phyloP scores from a whole-genome alignment of 1,284 basidiomycete species.

The Rhodofomes roseus region DNA sequence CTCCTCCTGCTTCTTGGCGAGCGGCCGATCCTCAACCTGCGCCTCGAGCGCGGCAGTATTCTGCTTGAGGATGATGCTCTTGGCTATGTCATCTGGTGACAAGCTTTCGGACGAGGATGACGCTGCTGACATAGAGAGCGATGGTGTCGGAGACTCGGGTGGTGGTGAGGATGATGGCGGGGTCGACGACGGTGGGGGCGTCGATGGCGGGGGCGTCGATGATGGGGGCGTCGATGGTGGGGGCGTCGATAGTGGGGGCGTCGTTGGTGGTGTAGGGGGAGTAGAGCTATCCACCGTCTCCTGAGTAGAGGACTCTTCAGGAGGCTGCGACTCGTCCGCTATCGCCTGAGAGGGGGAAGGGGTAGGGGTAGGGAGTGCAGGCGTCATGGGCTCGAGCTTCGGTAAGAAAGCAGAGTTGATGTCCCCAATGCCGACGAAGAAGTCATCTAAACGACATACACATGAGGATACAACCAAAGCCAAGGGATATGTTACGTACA shows the following conservation, averaged over 20 bases:
- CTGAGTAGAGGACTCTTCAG: constrained; percentile 7
- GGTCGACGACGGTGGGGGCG: constrained; percentile 4
- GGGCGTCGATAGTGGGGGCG: too few relatives aligned
- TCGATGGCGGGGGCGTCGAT: too few relatives aligned
- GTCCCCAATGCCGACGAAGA: constrained; percentile 98
- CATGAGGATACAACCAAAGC: not conserved
- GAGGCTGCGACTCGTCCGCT: constrained; percentile 1
- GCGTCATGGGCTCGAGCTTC: constrained; percentile 56
- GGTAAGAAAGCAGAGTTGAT: constrained; percentile 95
- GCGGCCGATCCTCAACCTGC: constrained; percentile 81
- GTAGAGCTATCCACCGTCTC: not conserved
- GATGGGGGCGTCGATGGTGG: constrained; percentile 2
- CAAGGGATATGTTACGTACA: constrained; percentile 53
- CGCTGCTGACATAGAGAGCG: constrained; percentile 14
- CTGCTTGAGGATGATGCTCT: constrained; percentile 53
- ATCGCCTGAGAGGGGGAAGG: constrained; percentile 15
- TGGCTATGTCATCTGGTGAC: constrained; percentile 37
- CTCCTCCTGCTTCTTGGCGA: constrained; percentile 87
- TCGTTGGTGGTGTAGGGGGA: constrained; percentile 2
- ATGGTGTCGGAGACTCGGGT: constrained; percentile 9
- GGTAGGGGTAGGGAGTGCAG: constrained; percentile 20
- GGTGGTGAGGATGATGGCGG: constrained; percentile 2
- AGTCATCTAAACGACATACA: constrained; percentile 70
- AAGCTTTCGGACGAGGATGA: constrained; percentile 7
- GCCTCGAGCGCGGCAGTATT: constrained; percentile 77